Evolutionary conservation across 208 protist species (phyloP).

Genomic region (Strigomonas culicis): DNA sequence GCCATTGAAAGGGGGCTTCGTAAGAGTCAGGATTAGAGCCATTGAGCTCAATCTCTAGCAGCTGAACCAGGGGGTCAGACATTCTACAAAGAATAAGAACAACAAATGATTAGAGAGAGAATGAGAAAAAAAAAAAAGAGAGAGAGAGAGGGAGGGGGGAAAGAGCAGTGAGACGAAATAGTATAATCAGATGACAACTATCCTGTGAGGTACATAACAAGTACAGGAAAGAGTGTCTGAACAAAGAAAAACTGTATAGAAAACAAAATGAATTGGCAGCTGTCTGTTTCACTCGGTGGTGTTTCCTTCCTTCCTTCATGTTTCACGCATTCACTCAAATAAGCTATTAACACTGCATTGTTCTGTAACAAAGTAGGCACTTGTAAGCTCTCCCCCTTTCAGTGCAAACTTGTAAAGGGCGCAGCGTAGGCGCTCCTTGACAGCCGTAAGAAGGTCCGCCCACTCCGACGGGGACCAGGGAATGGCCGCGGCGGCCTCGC

Average conservation of each 20-base stretch:
- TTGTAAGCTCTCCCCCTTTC: not conserved
- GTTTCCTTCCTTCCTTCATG: constrained; percentile 1
- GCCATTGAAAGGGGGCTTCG: constrained; percentile 51
- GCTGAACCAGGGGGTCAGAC: constrained; percentile 76
- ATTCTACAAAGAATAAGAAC: constrained; percentile 15
- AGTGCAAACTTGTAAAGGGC: constrained; percentile 9
- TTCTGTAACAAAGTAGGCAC: constrained; percentile 6
- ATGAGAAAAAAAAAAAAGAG: constrained; percentile 13
- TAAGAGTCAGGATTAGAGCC: constrained; percentile 75
- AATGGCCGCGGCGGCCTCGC: no score
- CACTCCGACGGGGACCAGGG: no score
- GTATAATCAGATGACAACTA: constrained; percentile 1
- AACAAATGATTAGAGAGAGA: not conserved
- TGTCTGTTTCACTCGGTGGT: not conserved
- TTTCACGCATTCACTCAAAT: constrained; percentile 2
- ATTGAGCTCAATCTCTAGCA: constrained; percentile 85
- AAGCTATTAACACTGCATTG: not conserved
- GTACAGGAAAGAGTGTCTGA: no score
- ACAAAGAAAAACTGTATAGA: not conserved
- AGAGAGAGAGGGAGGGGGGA: not conserved
- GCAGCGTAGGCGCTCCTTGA: constrained; percentile 18
- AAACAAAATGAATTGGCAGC: not conserved
- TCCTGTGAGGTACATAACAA: no score
- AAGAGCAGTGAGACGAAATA: not conserved
- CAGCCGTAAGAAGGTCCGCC: not conserved